Conservation (phyloP, 192 early-diverging fungal species). For the Coemansia sp. region DNA sequence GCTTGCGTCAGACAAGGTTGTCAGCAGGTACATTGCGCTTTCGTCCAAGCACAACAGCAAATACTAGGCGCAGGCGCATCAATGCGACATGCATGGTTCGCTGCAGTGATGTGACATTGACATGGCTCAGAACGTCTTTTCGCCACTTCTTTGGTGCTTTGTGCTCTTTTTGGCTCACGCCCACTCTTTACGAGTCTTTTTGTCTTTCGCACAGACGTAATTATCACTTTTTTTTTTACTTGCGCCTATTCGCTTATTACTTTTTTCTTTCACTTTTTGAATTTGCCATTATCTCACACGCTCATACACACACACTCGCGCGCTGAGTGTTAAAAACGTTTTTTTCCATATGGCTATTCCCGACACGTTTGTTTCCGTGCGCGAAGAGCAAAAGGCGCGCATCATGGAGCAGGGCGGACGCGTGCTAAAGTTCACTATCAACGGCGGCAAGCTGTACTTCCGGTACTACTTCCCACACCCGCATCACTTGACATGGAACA, state of each 20-base stretch:
- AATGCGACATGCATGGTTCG: neutral
- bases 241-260: slow-evolving; percentile 1
- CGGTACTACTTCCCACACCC: slow-evolving; percentile 48
- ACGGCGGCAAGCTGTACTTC: slow-evolving; percentile 48
- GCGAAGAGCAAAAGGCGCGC: slow-evolving; percentile 36
- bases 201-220: no score
- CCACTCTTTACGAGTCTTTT: neutral
- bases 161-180: neutral
- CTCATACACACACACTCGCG: no score
- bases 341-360: slow-evolving; percentile 14
- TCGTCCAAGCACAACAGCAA: neutral
- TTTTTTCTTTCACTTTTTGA: neutral
- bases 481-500: slow-evolving; percentile 36
- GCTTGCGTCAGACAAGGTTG: slow-evolving; percentile 20
- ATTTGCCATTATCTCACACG: neutral
- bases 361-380: slow-evolving; percentile 10
- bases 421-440: slow-evolving; percentile 51
- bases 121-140: neutral
- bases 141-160: neutral
- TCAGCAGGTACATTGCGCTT: slow-evolving; percentile 18
- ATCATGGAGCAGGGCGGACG: slow-evolving; percentile 37
- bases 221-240: neutral
- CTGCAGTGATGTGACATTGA: neutral
- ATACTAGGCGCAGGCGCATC: no score
- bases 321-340: no score